Conservation (phyloP, 2,329 filamentous ascomycete genomes). For the Chaetomium olivaceum region DNA sequence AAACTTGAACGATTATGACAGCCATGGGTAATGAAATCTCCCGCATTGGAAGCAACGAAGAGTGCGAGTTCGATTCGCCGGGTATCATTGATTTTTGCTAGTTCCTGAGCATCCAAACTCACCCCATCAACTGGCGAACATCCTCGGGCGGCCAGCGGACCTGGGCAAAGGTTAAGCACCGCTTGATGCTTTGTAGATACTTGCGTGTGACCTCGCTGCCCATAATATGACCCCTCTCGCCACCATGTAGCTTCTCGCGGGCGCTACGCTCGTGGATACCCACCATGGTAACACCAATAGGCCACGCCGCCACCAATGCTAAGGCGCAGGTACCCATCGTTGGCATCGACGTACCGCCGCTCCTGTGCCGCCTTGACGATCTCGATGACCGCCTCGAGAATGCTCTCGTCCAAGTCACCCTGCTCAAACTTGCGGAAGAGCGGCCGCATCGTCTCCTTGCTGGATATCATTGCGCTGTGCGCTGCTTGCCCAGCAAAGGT, state of each 20-base stretch:
- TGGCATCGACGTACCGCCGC: slow-evolving; percentile 90
- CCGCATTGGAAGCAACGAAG: neutral
- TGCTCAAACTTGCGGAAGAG: slow-evolving; percentile 89
- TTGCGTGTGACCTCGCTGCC: slow-evolving; percentile 95
- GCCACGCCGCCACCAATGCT: slow-evolving; percentile 96
- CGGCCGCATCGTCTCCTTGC: slow-evolving; percentile 82
- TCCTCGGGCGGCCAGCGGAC: slow-evolving; percentile 95
- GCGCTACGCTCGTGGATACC: slow-evolving; percentile 97
- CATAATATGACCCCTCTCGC: slow-evolving; percentile 90
- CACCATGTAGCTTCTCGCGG: slow-evolving; percentile 90
- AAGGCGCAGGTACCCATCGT: slow-evolving; percentile 88
- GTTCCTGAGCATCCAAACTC: slow-evolving; percentile 27
- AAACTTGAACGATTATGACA: slow-evolving; percentile 6
- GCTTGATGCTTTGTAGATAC: slow-evolving; percentile 95
- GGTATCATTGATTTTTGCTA: slow-evolving; percentile 24
- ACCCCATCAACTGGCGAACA: slow-evolving; percentile 92
- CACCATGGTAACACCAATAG: slow-evolving; percentile 99
- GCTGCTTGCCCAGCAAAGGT: slow-evolving; percentile 81
- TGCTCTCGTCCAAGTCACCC: slow-evolving; percentile 72
- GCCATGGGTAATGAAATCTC: neutral
- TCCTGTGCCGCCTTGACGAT: slow-evolving; percentile 91
- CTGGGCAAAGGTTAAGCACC: slow-evolving; percentile 94
- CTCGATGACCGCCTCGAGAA: slow-evolving; percentile 81
- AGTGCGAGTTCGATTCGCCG: slow-evolving; percentile 1
- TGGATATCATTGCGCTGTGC: slow-evolving; percentile 81